Percentiles rank a stretch among this genome's conserved stretches.
phyloP scores from a whole-genome alignment of 257 asterid genomes.

The Solanum tarijense region DNA sequence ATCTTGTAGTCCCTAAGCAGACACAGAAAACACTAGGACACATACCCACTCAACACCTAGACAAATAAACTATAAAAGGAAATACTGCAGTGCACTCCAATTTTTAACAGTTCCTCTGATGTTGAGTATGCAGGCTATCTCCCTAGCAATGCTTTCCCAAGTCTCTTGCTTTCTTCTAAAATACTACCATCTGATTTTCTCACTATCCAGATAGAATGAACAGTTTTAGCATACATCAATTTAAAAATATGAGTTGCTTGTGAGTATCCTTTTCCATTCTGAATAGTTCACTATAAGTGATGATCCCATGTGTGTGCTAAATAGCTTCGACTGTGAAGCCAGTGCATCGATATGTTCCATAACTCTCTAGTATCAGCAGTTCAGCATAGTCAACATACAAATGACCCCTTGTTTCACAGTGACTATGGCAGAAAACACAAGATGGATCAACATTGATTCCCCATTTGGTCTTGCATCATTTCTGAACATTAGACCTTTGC shows the following conservation, averaged over 20 bases:
- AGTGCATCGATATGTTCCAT: not conserved
- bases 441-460: not conserved
- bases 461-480: not conserved
- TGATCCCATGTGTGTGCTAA: not conserved
- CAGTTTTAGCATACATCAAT: not conserved
- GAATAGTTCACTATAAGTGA: not conserved
- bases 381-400: not conserved
- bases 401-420: not conserved
- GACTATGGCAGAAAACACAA: not conserved
- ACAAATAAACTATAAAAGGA: not conserved
- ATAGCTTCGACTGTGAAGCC: not conserved
- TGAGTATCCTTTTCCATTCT: not conserved
- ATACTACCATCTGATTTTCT: not conserved
- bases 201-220: not conserved
- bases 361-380: not conserved
- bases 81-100: not conserved
- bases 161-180: not conserved
- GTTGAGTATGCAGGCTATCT: not conserved
- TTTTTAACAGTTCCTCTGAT: not conserved
- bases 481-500: not conserved
- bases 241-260: not conserved
- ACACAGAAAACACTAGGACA: not conserved
- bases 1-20: not conserved
- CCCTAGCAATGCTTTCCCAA: not conserved
- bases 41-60: not conserved